These are phyloP conservation scores for Afroboletus lepidellus DNA, from an alignment of 1,284 basidiomycete genomes.

Conservation along the genomic window DNA sequence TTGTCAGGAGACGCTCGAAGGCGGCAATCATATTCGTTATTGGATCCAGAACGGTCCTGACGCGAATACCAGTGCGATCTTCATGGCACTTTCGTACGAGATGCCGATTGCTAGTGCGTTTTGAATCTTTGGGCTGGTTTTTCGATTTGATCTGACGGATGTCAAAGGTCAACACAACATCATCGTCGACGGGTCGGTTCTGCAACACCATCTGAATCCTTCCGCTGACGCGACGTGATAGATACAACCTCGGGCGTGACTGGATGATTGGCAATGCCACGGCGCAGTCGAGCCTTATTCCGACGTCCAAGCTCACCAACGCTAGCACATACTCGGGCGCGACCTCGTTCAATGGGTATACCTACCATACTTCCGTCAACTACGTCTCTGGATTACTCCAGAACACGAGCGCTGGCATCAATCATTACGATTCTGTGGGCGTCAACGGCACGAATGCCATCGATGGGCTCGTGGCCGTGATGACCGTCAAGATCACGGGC, in stretches of 20 bases:
- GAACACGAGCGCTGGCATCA: slow-evolving; percentile 74
- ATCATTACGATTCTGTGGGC: slow-evolving; percentile 69
- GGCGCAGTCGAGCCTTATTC: slow-evolving; percentile 46
- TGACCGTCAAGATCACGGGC: slow-evolving; percentile 69
- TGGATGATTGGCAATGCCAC: slow-evolving; percentile 83
- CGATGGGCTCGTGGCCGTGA: slow-evolving; percentile 84
- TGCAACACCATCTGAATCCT: background rate
- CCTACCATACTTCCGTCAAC: slow-evolving; percentile 65
- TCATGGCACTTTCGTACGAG: slow-evolving; percentile 82
- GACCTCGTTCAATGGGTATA: slow-evolving; percentile 59
- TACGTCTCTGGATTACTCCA: slow-evolving; percentile 69
- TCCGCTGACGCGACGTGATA: slow-evolving; percentile 18
- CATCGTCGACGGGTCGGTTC: slow-evolving; percentile 50
- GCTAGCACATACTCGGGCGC: slow-evolving; percentile 54
- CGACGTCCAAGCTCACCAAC: slow-evolving; percentile 51
- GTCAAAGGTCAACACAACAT: slow-evolving; percentile 50
- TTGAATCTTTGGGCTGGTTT: background rate
- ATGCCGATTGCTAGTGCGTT: slow-evolving; percentile 54
- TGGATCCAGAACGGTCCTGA: slow-evolving; percentile 76
- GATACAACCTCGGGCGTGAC: slow-evolving; percentile 70
- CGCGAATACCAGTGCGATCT: slow-evolving; percentile 74
- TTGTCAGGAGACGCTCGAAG: slow-evolving; percentile 82
- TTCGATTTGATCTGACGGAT: background rate
- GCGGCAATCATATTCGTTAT: slow-evolving; percentile 90
- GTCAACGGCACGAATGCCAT: slow-evolving; percentile 60